These are phyloP conservation scores for Magnolia changhungtana DNA, from an alignment of 164 flowering plant genomes.

Conservation along the genomic window DNA sequence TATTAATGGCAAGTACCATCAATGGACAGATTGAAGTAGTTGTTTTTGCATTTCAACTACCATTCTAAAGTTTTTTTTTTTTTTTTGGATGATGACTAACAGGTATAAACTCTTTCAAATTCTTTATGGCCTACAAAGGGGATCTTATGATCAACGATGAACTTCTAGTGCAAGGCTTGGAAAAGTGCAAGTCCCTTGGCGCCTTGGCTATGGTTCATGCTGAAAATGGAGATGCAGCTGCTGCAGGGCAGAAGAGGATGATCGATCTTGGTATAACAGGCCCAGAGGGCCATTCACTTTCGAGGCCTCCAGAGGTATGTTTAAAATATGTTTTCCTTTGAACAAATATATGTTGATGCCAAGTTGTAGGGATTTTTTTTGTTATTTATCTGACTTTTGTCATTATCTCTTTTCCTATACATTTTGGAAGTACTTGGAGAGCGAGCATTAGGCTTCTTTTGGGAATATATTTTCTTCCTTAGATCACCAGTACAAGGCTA, in stretches of 20 bases:
- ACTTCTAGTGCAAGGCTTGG: conserved; percentile 70
- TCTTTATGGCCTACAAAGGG: conserved; percentile 91
- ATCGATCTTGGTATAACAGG: conserved; percentile 93
- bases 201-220: conserved; percentile 99
- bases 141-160: conserved; percentile 75
- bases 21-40: not conserved
- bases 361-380: not conserved
- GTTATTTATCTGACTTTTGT: too few relatives aligned
- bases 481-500: too few relatives aligned
- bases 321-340: not conserved
- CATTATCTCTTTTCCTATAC: too few relatives aligned
- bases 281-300: conserved; percentile 97
- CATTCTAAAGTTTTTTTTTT: not conserved
- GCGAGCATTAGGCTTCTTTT: too few relatives aligned
- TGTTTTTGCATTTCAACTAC: not conserved
- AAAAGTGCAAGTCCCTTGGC: conserved; percentile 94
- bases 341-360: not conserved
- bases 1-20: too few relatives aligned
- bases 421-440: too few relatives aligned
- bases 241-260: conserved; percentile 86
- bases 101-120: conserved; percentile 97
- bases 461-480: too few relatives aligned
- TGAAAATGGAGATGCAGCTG: conserved; percentile 97
- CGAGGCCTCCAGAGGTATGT: conserved; percentile 86
- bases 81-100: conserved; percentile 2